phyloP scores from a whole-genome alignment of 2,329 filamentous ascomycete species.

The Nectriaceae sp. region DNA sequence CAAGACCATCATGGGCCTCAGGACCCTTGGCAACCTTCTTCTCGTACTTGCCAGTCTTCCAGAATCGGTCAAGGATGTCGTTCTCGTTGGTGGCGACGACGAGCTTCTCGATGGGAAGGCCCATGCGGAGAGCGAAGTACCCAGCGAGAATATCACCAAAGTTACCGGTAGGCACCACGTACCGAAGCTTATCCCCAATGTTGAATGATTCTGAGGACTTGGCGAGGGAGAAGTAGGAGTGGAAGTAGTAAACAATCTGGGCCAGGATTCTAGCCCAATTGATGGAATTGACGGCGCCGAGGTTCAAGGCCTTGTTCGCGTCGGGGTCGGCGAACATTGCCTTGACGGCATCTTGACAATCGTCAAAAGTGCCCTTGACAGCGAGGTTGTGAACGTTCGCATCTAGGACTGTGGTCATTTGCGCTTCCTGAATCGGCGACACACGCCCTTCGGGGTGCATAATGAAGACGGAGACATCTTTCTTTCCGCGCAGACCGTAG shows the following conservation, averaged over 20 bases:
- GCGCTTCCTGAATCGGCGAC: constrained; percentile 88
- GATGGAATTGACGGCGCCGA: constrained; percentile 95
- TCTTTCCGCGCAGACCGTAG: constrained; percentile 91
- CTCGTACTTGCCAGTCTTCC: constrained; percentile 85
- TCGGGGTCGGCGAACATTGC: constrained; percentile 84
- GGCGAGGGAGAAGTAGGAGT: constrained; percentile 84
- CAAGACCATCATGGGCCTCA: constrained; percentile 64
- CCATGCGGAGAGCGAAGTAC: constrained; percentile 91
- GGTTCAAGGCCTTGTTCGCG: constrained; percentile 78
- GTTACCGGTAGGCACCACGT: constrained; percentile 92
- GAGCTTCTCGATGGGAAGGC: constrained; percentile 83
- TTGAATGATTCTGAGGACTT: constrained; percentile 61
- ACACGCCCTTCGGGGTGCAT: constrained; percentile 89
- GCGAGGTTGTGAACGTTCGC: constrained; percentile 90
- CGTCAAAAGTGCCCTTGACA: constrained; percentile 90
- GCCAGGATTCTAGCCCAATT: constrained; percentile 95
- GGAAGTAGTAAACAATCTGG: constrained; percentile 96
- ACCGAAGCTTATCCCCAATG: constrained; percentile 71
- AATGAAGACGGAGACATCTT: constrained; percentile 96
- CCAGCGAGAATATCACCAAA: constrained; percentile 91
- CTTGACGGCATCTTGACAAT: constrained; percentile 91
- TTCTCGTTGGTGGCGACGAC: constrained; percentile 96
- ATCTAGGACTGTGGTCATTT: constrained; percentile 95
- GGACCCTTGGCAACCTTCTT: constrained; percentile 69
- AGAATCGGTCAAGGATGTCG: constrained; percentile 95